Base-by-base conservation (phyloP, 139 green algal species). In the Chlorella sp. region DNA sequence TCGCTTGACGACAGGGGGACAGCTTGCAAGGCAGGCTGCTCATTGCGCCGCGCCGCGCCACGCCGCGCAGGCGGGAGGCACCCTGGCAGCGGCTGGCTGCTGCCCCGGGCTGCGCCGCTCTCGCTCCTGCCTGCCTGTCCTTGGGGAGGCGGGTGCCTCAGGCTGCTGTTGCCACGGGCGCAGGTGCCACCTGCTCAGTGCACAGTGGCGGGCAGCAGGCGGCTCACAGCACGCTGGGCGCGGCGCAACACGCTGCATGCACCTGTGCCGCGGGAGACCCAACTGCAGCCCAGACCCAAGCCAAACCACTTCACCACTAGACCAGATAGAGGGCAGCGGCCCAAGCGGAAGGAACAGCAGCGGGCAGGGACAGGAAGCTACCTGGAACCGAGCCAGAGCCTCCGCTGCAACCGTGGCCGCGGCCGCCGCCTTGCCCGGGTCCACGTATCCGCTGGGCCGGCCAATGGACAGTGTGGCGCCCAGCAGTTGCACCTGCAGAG, bases 391-490 rank as follows among this genome's bases (percentile, higher is more conserved):
- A 3, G 80, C 82, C 60, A 95, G 84, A 41, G 92, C 89, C 39
- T 90, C 88, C 28, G 90, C 87, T 28, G 89, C 92, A 26, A 84
- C 80, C 32, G 86, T 65, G 7, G 92, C 90, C 23, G 92, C 92
- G 26, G 68, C 75, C 55, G 91, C 86, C 34, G 92, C 94, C 71
- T 93, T 92, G 44, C 36, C 83, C 11, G 94, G 95, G 89, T 98
- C 95, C 44, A 98, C 93, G 87, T 98, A 98, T 44, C 93, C 94
- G 23, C 87, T 91, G 57, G 95, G 95, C 28, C 95, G 87, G 3
- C 93, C 94, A 16, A 98, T 94, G 56, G 89, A 94, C 41, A 98
- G 94, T 55, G 90, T 90, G 51, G 93, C 87, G 30, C 93, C 93
- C 87, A 96, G 89, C 78, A 98, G 91, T 80, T 92, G 87, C 12